phyloP scores from a whole-genome alignment of 1,284 basidiomycete species.

The Austroboletus niveus region DNA sequence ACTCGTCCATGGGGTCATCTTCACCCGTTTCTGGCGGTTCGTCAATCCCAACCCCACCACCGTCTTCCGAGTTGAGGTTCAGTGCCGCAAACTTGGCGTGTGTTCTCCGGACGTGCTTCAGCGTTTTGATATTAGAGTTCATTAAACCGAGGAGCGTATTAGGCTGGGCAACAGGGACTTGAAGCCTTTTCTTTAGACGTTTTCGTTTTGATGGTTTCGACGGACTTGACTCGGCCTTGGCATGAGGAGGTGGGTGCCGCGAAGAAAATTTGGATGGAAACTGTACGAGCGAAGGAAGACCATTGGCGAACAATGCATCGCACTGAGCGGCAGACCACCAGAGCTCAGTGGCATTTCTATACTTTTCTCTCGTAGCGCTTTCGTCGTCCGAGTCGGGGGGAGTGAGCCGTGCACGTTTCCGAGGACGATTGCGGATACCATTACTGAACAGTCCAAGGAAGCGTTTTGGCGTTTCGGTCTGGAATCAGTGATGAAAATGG shows the following conservation, averaged over 20 bases:
- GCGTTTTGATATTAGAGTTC: slow-evolving; percentile 70
- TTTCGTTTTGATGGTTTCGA: slow-evolving; percentile 21
- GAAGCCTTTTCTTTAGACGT: slow-evolving; percentile 41
- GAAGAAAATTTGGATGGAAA: slow-evolving; percentile 37
- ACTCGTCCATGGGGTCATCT: slow-evolving; percentile 39
- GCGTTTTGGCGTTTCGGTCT: slow-evolving; percentile 2
- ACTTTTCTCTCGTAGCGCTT: slow-evolving; percentile 8
- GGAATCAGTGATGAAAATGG: slow-evolving; percentile 2
- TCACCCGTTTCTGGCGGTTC: slow-evolving; percentile 23
- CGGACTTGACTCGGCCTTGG: slow-evolving; percentile 15
- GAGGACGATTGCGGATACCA: slow-evolving; percentile 38
- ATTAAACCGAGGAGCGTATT: slow-evolving; percentile 61
- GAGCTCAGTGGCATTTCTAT: slow-evolving; percentile 49
- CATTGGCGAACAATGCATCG: slow-evolving; percentile 60
- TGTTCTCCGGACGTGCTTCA: slow-evolving; percentile 66
- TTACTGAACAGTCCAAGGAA: slow-evolving; percentile 32
- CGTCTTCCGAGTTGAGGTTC: slow-evolving; percentile 45
- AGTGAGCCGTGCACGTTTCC: slow-evolving; percentile 42
- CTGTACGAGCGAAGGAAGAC: slow-evolving; percentile 55
- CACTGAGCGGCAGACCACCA: slow-evolving; percentile 76
- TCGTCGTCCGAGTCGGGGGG: slow-evolving; percentile 35
- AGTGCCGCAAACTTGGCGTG: slow-evolving; percentile 68
- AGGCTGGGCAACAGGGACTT: slow-evolving; percentile 24
- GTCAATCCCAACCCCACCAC: slow-evolving; percentile 35
- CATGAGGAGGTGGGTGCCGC: slow-evolving; percentile 8